Conservation (phyloP, 2,329 filamentous ascomycete genomes). For the Metarhizium album region DNA sequence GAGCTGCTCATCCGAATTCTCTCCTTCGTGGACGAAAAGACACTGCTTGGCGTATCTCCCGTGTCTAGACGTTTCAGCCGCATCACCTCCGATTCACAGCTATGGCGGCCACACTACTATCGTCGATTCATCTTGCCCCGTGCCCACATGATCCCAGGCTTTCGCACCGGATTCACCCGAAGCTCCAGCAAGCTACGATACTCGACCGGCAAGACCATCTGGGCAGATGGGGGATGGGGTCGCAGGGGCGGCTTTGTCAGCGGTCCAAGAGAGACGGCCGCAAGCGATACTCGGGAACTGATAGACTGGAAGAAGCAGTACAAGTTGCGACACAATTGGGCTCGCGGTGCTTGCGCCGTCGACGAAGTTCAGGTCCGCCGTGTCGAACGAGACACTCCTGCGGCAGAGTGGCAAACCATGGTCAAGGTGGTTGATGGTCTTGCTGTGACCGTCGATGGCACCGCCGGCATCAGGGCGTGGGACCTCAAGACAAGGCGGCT, state of each 20-base stretch:
- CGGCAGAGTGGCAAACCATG: constrained; percentile 44
- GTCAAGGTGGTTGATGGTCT: constrained; percentile 69
- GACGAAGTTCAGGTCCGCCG: constrained; percentile 57
- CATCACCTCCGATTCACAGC: constrained; percentile 68
- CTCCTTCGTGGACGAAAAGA: constrained; percentile 58
- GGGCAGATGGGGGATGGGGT: constrained; percentile 31
- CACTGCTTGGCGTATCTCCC: constrained; percentile 51
- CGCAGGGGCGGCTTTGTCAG: constrained; percentile 28
- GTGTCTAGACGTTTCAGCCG: constrained; percentile 67
- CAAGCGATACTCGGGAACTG: constrained; percentile 16
- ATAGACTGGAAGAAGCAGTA: constrained; percentile 85
- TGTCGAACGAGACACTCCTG: constrained; percentile 19
- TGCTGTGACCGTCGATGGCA: constrained; percentile 63
- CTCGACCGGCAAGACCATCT: constrained; percentile 31
- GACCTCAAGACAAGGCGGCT: constrained; percentile 52
- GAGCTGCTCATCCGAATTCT: constrained; percentile 81
- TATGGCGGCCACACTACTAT: constrained; percentile 90
- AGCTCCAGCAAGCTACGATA: constrained; percentile 30
- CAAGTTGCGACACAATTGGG: constrained; percentile 84
- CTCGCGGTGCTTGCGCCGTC: constrained; percentile 67
- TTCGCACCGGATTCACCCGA: constrained; percentile 27
- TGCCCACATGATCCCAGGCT: constrained; percentile 62
- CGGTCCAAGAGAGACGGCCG: constrained; percentile 38
- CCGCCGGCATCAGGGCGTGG: constrained; percentile 68
- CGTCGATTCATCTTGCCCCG: constrained; percentile 75